Base-by-base conservation (phyloP, 2,329 filamentous ascomycete species). In the Orbilia ellipsospora region DNA sequence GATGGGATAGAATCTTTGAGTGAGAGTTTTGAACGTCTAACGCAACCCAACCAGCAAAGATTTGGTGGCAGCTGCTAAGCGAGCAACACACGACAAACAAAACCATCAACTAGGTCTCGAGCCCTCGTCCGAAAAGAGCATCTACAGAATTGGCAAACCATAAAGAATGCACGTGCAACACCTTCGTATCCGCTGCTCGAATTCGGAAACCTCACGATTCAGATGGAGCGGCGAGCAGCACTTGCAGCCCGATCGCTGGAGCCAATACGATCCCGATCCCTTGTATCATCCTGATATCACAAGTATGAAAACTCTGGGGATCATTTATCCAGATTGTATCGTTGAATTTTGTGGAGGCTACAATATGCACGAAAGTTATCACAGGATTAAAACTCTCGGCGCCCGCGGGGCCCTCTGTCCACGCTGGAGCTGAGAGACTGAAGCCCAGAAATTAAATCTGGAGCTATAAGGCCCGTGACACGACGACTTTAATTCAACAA, bases 21-120 rank as follows among this genome's bases (percentile, higher is more conserved):
- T 42, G 20, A n/a, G 23, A 36, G 31, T 36, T 36, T 36, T 6
- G 31, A 36, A 6, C 31, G 31, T 36, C 31, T 36, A 36, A 48
- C 44, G 8, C 13, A n/a, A 18, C 16, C 16, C 16, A 18, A 7
- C 8, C 42, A 51, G 64, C 23, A 51, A 48, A 69, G 59, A 68
- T 75, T 75, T 75, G 60, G 59, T 75, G 72, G 51, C 54, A 59
- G 42, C 48, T 1, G 16, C 16, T 42, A 52, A 64, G 67, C 67
- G 67, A 60, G 45, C 59, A 64, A 60, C 67, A 28, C 67, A 54
- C 44, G 7, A 18, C 18, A 12, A 15, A 45, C 50, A 54, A 31
- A 36, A 7, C 31, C 5, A 7, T 10, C 31, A 6, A 36, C 31
- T 75, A 75, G 72, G 72, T 75, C 36, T 74, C n/a, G 45, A 75